These are phyloP conservation scores for Binderoboletus segoi DNA, from an alignment of 1,284 basidiomycete genomes.

Conservation along the genomic window DNA sequence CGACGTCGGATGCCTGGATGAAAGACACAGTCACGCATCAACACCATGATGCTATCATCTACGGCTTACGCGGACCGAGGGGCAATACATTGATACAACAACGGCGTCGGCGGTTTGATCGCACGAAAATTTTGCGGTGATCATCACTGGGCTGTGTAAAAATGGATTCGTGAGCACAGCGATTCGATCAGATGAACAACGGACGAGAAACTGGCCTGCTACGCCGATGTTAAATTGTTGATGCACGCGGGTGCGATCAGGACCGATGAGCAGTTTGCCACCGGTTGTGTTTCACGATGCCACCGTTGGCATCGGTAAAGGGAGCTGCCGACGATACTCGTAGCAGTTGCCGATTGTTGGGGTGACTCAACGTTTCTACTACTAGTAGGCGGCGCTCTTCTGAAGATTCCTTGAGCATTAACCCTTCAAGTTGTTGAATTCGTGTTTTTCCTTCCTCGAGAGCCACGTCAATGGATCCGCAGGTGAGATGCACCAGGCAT, in stretches of 20 bases:
- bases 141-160: slow-evolving; percentile 48
- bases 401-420: no score
- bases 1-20: slow-evolving; percentile 71
- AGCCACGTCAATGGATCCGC: slow-evolving; percentile 55
- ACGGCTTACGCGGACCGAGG: slow-evolving; percentile 70
- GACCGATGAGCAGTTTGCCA: no score
- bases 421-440: not conserved
- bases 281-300: no score
- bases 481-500: slow-evolving; percentile 42
- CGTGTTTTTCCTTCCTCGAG: not conserved
- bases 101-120: slow-evolving; percentile 64
- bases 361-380: no score
- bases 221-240: not conserved
- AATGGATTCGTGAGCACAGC: not conserved
- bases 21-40: slow-evolving; percentile 19
- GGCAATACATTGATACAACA: slow-evolving; percentile 69
- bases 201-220: not conserved
- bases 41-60: slow-evolving; percentile 9
- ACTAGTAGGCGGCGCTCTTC: no score
- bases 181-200: not conserved
- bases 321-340: no score
- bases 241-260: not conserved
- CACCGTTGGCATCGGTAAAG: no score
- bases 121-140: slow-evolving; percentile 79
- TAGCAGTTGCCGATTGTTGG: no score